Base-by-base conservation (phyloP, 2,329 filamentous ascomycete species). In the Aspergillus quadrilineatus region DNA sequence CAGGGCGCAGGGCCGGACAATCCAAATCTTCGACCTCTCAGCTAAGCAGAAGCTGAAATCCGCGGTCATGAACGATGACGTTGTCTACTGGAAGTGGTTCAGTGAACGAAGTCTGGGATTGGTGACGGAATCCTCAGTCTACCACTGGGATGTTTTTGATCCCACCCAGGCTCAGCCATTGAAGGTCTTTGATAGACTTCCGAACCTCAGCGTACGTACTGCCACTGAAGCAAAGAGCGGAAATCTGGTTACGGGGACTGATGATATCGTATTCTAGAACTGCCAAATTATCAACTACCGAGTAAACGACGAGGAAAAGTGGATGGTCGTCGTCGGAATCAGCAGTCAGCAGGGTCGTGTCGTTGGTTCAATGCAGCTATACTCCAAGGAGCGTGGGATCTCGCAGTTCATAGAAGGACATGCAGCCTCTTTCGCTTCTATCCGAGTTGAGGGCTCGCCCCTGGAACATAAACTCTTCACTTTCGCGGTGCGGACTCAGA, bases 271-370 rank as follows among this genome's bases (percentile, higher is more conserved):
- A 36, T 53, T 68, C 10, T 26, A 95, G 90, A 89, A 89, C 64
- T 95, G 91, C 77, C 94, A 99, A 85, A 99, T 99, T 76, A 99
- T 99, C 85, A 99, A 97, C 80, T 99, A 99, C 79, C 91, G 93
- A 66, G 90, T 95, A 67, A 97, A 93, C 75, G 86, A 88, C 63
- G 93, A 99, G 64, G 91, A 92, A 73, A 96, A 96, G 78, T 99
- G 94, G 94, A 96, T 96, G 87, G 92, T 95, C 30, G 88, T 97
- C 55, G 92, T 99, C 57, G 94, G 94, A 69, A 99, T 99, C 68
- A 92, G 92, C 57, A 90, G 92, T 73, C 89, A 95, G 71, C 88
- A 92, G 73, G 93, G 92, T 56, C 90, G 94, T 60, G 92, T 99
- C 42, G 92, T 95, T 42, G 94, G 94, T 64, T 90, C 90, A 61